Percentiles rank a stretch among this genome's conserved stretches.
Conservation (phyloP, 2,329 filamentous ascomycete species). For the Penicillium sp. region DNA sequence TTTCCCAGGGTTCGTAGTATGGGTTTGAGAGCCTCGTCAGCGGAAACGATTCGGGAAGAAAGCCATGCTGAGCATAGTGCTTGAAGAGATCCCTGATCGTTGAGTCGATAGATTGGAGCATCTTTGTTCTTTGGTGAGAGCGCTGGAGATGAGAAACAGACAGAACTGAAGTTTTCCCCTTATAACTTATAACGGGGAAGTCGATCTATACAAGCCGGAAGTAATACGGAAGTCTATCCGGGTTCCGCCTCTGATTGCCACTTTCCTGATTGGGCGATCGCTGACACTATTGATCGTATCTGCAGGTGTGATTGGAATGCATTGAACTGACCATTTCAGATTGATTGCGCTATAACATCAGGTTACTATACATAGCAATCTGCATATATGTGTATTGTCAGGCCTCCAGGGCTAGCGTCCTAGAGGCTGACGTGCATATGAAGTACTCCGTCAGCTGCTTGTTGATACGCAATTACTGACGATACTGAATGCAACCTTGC, state of each 20-base stretch:
- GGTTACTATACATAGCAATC: too few species aligned
- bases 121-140: constrained; percentile 7
- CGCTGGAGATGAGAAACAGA: background rate
- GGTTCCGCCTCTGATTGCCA: constrained; percentile 1
- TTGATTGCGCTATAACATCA: too few species aligned
- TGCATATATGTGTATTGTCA: too few species aligned
- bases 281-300: background rate
- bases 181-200: background rate
- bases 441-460: too few species aligned
- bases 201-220: constrained; percentile 24
- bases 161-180: background rate
- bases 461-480: too few species aligned
- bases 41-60: constrained; percentile 76
- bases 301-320: background rate
- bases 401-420: too few species aligned
- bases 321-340: background rate
- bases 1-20: constrained; percentile 92
- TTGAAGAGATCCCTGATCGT: constrained; percentile 64
- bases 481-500: too few species aligned
- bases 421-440: too few species aligned
- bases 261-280: background rate
- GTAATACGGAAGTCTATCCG: constrained; percentile 22
- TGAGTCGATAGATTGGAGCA: constrained; percentile 29
- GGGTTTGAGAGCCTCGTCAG: constrained; percentile 72
- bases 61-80: constrained; percentile 76